A percentile compares a stretch with the other conserved stretches of the same genome.
Evolutionary conservation across 495 filamentous ascomycete genomes (phyloP).

Genomic region (Entonaema liquescens): DNA sequence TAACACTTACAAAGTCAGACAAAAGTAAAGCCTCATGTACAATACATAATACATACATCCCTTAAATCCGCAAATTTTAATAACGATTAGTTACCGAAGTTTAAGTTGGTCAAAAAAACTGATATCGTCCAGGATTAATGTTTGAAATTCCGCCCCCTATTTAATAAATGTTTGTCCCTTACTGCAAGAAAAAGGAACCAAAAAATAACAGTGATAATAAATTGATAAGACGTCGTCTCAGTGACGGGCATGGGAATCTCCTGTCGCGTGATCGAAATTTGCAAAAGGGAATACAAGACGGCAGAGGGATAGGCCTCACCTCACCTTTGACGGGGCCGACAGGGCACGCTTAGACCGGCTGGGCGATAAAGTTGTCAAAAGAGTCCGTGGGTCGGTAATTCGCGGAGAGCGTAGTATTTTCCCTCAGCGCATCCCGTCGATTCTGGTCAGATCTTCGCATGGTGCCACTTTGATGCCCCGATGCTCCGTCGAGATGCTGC

Average conservation of each 20-base stretch:
- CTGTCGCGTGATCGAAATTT: slow-evolving; percentile 38
- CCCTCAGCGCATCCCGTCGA: not conserved
- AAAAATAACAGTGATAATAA: no score
- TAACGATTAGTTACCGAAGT: not conserved
- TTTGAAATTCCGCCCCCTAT: not conserved
- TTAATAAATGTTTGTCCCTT: not conserved
- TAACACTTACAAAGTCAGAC: not conserved
- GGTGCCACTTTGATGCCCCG: slow-evolving; percentile 26
- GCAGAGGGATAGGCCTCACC: not conserved
- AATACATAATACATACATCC: not conserved
- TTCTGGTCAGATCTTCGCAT: slow-evolving; percentile 39
- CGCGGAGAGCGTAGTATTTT: slow-evolving; percentile 32
- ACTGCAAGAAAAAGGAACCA: not conserved
- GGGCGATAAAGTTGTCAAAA: slow-evolving; percentile 19
- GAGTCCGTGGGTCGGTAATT: slow-evolving; percentile 24
- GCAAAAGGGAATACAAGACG: not conserved
- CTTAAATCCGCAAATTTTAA: slow-evolving; percentile 3
- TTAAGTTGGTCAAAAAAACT: not conserved
- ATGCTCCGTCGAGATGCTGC: slow-evolving; percentile 1
- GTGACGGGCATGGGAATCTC: slow-evolving; percentile 17
- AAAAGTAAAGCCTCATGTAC: slow-evolving; percentile 3
- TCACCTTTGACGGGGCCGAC: not conserved
- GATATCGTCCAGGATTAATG: not conserved
- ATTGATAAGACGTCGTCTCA: not conserved
- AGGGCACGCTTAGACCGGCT: slow-evolving; percentile 1